phyloP scores from a whole-genome alignment of 805 yeast species.

The Tetrapisispora iriomotensis region DNA sequence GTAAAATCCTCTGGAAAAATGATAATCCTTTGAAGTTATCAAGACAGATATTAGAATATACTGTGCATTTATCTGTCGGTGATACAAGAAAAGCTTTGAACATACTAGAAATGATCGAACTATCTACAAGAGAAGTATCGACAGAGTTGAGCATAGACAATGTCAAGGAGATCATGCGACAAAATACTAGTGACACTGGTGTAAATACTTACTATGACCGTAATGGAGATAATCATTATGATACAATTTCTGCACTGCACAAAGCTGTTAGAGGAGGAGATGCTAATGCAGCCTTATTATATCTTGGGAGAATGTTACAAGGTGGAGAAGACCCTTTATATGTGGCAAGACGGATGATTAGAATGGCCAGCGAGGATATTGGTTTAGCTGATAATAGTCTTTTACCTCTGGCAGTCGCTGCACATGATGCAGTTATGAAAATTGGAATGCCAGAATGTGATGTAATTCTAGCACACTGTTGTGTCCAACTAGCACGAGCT shows the following conservation, averaged over 20 bases:
- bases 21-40: constrained; percentile 37
- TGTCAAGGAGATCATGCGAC: constrained; percentile 36
- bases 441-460: constrained; percentile 95
- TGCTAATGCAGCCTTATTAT: constrained; percentile 82
- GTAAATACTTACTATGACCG: constrained; percentile 50
- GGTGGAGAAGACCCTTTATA: constrained; percentile 94
- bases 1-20: constrained; percentile 40
- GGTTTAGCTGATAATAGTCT: constrained; percentile 79
- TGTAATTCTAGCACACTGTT: constrained; percentile 80
- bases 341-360: constrained; percentile 80
- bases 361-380: constrained; percentile 92
- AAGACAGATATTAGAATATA: constrained; percentile 50
- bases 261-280: constrained; percentile 85
- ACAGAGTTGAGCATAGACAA: constrained; percentile 10
- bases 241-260: constrained; percentile 91
- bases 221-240: constrained; percentile 88
- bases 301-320: constrained; percentile 75
- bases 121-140: constrained; percentile 45
- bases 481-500: constrained; percentile 79
- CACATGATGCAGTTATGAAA: constrained; percentile 79
- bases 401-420: constrained; percentile 76
- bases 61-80: constrained; percentile 72
- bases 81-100: constrained; percentile 83
- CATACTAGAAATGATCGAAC: constrained; percentile 63
- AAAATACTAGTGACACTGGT: constrained; percentile 31